Evolutionary conservation across 2,329 filamentous ascomycete species (phyloP).

Genomic region (Aspergillus intermedius): DNA sequence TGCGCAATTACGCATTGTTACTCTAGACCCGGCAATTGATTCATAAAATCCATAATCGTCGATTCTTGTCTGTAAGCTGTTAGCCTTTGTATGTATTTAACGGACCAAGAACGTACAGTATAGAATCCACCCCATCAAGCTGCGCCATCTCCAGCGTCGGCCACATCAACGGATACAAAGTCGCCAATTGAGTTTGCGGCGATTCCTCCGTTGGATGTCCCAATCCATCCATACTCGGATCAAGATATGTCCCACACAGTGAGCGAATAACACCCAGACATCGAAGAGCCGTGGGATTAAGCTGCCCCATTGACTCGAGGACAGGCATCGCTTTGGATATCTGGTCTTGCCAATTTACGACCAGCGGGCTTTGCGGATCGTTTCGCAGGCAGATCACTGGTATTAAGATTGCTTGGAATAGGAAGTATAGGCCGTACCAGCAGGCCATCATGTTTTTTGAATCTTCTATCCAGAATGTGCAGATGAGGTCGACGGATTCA

Average conservation of each 20-base stretch:
- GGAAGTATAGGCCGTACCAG: constrained; percentile 30
- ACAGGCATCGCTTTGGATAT: constrained; percentile 12
- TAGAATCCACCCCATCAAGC: constrained; percentile 9
- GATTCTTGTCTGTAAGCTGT: constrained; percentile 7
- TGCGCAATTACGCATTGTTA: not conserved
- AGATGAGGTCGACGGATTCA: constrained; percentile 25
- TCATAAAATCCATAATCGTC: constrained; percentile 14
- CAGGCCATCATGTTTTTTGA: constrained; percentile 21
- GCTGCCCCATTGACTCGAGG: constrained; percentile 13
- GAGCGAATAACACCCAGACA: constrained; percentile 11
- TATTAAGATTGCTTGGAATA: constrained; percentile 29
- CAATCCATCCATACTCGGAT: constrained; percentile 10
- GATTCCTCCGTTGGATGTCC: constrained; percentile 14
- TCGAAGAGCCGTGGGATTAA: constrained; percentile 13
- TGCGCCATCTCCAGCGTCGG: constrained; percentile 12
- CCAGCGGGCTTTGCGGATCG: constrained; percentile 7
- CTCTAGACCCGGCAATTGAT: constrained; percentile 7
- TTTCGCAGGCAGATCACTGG: constrained; percentile 13
- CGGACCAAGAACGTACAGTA: constrained; percentile 6
- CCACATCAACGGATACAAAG: constrained; percentile 19
- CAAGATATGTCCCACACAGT: constrained; percentile 13
- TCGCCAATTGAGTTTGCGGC: constrained; percentile 18
- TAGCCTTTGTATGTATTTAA: not conserved
- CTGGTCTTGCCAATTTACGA: constrained; percentile 12
- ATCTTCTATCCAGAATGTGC: constrained; percentile 19